phyloP scores from a whole-genome alignment of 169 alveolate genomes.

The Plasmodium billcollinsi region DNA sequence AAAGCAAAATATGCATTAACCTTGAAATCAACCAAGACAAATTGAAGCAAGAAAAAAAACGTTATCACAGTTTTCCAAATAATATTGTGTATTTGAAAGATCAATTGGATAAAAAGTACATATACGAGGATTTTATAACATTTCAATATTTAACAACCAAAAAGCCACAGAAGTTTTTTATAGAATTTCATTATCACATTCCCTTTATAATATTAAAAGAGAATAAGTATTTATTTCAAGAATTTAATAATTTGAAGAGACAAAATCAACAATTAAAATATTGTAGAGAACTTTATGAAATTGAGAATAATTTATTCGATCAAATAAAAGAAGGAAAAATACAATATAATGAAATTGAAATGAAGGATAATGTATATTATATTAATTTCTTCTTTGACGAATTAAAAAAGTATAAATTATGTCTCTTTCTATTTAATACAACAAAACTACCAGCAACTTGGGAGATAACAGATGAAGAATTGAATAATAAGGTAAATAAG shows the following conservation, averaged over 20 bases:
- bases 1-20: conserved; percentile 43
- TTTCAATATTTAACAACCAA: conserved; percentile 72
- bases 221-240: conserved; percentile 59
- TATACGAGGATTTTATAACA: conserved; percentile 60
- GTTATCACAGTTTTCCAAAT: background rate
- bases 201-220: conserved; percentile 61
- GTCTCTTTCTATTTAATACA: conserved; percentile 61
- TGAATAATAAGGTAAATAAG: too few relatives aligned
- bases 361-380: conserved; percentile 24
- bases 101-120: conserved; percentile 29
- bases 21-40: conserved; percentile 49
- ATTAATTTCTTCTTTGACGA: conserved; percentile 36
- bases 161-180: conserved; percentile 39
- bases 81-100: conserved; percentile 2
- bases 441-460: conserved; percentile 59
- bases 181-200: conserved; percentile 54
- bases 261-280: conserved; percentile 38
- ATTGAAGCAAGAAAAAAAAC: conserved; percentile 55
- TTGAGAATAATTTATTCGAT: conserved; percentile 48
- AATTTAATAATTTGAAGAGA: conserved; percentile 45
- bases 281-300: conserved; percentile 46
- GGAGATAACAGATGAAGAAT: conserved; percentile 28
- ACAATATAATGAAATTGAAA: conserved; percentile 54
- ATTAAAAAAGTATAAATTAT: conserved; percentile 49
- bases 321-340: conserved; percentile 32